Base-by-base conservation (phyloP, 306 rosid genomes). In the Albizia julibrissin region DNA sequence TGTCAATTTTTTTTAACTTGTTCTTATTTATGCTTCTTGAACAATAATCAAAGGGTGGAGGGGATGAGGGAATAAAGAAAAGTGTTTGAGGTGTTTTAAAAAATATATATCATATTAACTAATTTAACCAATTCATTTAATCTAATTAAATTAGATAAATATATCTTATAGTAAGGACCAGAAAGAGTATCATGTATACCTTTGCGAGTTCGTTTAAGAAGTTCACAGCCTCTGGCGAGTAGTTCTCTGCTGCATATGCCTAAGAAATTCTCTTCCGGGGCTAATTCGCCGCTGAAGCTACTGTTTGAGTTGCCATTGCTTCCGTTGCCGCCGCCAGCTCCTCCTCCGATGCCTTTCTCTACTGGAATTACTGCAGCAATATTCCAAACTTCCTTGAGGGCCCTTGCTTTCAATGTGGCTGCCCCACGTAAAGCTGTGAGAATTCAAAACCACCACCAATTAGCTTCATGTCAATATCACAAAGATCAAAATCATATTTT, bases 331-430 rank as follows among this genome's bases (percentile, higher is more conserved):
- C 46, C 46, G 19, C n/a, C 5, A 2, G 7, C n/a, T 16, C n/a
- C 22, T 47, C 52, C 89, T 40, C 85, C 90, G 18, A 80, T 18
- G 37, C 89, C 97, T 79, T 83, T 93, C 81, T 96, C 99, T 24
- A 88, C 87, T 1, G 99, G 97, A 77, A 91, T 93, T 15, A 91
- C 97, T 0, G 99, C 91, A 1, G 99, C 99, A 64, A 92, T 84
- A 84, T 91, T 96, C 98, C 94, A 96, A 40, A 96, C 97, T 78
- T 96, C 99, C 89, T 92, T 96, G 76, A 91, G 80, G 6, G 97
- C 90, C 91, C 99, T 91, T 24, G 99, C 97, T 91, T 92, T 96
- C 85, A 96, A 81, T 26, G 99, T 96, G 2, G 99, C 98, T 2
- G 98, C 99, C 50, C 99, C 99, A 44, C 97, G 95, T 81, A 96